Percentiles rank a stretch among this genome's conserved stretches.
Conservation (phyloP, 1,139 yeast genomes). For the Chernovozyma aurita region DNA sequence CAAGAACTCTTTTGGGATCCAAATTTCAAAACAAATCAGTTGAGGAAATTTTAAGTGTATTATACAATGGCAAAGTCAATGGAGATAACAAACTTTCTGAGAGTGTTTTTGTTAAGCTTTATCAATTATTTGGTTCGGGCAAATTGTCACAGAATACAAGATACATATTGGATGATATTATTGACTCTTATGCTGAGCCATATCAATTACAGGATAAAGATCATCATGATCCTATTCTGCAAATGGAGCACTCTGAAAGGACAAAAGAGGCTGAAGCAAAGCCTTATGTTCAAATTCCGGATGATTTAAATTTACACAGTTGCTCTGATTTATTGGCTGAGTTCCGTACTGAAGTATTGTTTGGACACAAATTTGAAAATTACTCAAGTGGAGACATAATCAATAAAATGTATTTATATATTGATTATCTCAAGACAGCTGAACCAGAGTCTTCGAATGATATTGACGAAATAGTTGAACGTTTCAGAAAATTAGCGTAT, state of each 20-base stretch:
- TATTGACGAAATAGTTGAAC: background rate
- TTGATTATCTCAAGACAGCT: background rate
- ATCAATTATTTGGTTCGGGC: background rate
- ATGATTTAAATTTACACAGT: slow-evolving; percentile 20
- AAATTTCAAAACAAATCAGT: background rate
- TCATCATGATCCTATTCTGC: background rate
- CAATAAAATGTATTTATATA: background rate
- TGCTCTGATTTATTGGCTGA: slow-evolving; percentile 8
- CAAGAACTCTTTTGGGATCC: background rate
- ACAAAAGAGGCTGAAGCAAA: background rate
- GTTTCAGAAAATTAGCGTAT: background rate
- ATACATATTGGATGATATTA: background rate
- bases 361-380: background rate
- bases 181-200: background rate
- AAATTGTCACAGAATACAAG: background rate
- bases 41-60: background rate
- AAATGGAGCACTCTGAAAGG: background rate
- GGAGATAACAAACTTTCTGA: background rate
- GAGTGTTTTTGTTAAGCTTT: background rate
- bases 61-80: background rate
- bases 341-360: background rate
- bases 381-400: background rate
- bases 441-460: background rate
- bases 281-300: slow-evolving; percentile 18
- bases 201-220: background rate